Percentiles rank a stretch among this genome's conserved stretches.
Conservation (phyloP, 2,329 filamentous ascomycete genomes). For the Pseudofabraea citricarpa region DNA sequence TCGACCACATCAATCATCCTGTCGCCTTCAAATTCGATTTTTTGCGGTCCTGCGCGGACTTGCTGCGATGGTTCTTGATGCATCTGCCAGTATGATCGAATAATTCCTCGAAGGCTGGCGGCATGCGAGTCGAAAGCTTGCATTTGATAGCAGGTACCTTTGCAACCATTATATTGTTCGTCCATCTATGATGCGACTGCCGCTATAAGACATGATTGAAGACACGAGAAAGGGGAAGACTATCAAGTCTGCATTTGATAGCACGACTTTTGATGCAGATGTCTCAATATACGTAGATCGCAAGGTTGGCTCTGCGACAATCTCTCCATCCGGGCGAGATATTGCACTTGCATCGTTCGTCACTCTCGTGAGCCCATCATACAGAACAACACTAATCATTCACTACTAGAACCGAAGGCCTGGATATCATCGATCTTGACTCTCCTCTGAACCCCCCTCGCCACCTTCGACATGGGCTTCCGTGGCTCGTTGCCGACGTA, state of each 20-base stretch:
- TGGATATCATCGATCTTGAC: constrained; percentile 89
- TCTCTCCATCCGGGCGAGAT: constrained; percentile 86
- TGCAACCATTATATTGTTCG: not conserved
- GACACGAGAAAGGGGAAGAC: constrained; percentile 49
- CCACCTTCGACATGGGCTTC: constrained; percentile 77
- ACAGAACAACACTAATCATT: no score
- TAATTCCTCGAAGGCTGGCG: no score
- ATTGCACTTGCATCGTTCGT: constrained; percentile 76
- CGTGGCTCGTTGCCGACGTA: constrained; percentile 94
- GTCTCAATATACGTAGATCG: constrained; percentile 75
- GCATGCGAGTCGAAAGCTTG: no score
- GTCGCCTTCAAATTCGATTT: no score
- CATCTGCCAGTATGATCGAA: no score
- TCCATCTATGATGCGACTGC: not conserved
- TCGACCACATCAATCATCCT: no score
- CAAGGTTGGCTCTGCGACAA: constrained; percentile 79
- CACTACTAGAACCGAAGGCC: constrained; percentile 68
- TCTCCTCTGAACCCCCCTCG: constrained; percentile 83
- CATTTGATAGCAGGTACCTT: not conserved
- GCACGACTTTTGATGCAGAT: constrained; percentile 81
- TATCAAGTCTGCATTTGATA: constrained; percentile 71
- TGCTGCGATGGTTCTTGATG: no score
- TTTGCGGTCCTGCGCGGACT: no score
- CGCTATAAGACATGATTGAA: constrained; percentile 21
- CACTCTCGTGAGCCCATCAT: no score